These are phyloP conservation scores for Biscutella laevigata DNA, from an alignment of 441 rosid genomes.

Conservation along the genomic window DNA sequence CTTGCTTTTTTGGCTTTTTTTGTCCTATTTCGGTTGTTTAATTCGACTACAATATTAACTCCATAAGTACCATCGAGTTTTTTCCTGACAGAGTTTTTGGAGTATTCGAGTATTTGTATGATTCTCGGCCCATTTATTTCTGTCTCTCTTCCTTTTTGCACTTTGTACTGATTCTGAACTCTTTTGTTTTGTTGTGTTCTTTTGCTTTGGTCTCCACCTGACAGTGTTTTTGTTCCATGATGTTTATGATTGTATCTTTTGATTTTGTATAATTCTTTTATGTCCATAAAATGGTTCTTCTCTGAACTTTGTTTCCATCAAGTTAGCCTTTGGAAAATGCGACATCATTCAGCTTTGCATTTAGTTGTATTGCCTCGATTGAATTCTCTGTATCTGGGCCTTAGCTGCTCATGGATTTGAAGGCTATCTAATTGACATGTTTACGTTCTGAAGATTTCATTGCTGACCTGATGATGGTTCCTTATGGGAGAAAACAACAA, in stretches of 20 bases:
- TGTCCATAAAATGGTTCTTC: conserved; percentile 14
- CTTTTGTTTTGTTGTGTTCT: neutral
- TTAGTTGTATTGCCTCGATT: neutral
- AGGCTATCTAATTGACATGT: neutral
- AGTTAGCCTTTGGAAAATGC: neutral
- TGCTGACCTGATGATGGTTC: neutral
- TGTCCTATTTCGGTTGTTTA: neutral
- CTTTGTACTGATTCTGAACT: neutral
- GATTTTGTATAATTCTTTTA: neutral
- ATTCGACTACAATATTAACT: neutral
- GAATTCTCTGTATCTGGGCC: neutral
- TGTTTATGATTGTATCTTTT: conserved; percentile 2
- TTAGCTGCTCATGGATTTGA: neutral
- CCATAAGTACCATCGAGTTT: neutral
- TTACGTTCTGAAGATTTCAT: neutral
- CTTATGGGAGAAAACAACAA: neutral
- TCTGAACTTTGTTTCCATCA: neutral
- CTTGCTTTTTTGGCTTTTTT: neutral
- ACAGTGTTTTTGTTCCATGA: conserved; percentile 18
- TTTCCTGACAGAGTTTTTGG: neutral
- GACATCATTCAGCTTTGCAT: neutral
- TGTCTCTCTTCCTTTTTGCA: neutral
- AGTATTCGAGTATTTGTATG: conserved; percentile 1
- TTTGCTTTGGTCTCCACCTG: conserved; percentile 23
- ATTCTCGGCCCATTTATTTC: neutral